Evolutionary conservation across 73 alveolate species (phyloP), one percentile per base, ranked within the genome.

Genomic region (Uronychia binucleata): DNA sequence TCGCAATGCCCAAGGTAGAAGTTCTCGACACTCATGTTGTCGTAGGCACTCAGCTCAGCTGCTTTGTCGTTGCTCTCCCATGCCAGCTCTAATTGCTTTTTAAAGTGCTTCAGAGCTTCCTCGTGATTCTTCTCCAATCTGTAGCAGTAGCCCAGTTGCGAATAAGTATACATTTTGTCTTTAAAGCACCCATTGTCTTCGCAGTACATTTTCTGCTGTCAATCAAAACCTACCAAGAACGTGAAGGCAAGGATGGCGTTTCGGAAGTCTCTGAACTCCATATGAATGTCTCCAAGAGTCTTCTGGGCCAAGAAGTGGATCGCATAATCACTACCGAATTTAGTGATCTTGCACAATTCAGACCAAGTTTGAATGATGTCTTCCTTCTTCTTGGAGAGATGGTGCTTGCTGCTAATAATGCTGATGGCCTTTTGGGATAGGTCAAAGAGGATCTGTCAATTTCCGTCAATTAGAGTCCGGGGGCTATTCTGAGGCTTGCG

Each of bases 11-110:
- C 95, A 0, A 89, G 75, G 74, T 89, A 58, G 77, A 76, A 89
- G 35, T 89, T 76, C 26, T 89, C 95, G 25, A 83, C 33, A 34
- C 89, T 80, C 81, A 89, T 75, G 27, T 77, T 78, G 28, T 77
- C 86, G 59, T 89, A 89, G 0, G 95, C 86, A 33, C 58, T 86
- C 29, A 89, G 89, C 58, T 89, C 95, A 86, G 77, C 76, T 14
- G 60, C 77, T n/a, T 83, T 77, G 46, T 83, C 92, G 29, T 81
- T 78, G 32, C 78, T 83, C 33, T 78, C 79, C 94, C 94, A 88
- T 32, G 91, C 94, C 25, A 82, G 34, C 59, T 77, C 88, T 5
- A 88, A 74, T 35, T 81, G 59, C 58, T 88, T 88, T 34, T 88
- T 88, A 60, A 84, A 84, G 74, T 82, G 77, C 28, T 81, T 86